Base-by-base conservation (phyloP, 164 flowering plant species). In the Nymphaea thermarum region DNA sequence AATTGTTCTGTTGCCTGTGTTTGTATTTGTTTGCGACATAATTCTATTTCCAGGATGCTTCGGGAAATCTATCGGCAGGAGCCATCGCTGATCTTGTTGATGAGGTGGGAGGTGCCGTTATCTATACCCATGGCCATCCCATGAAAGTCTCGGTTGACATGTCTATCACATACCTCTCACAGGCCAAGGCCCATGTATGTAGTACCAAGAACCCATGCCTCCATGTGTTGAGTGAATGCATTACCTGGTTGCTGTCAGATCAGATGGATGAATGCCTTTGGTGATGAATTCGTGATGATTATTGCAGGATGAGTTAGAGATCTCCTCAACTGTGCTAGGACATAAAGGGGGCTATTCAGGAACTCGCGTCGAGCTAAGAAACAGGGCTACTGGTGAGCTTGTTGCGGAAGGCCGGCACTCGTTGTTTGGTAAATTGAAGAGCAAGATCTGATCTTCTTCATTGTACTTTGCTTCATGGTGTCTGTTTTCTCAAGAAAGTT, bases 101-200 rank as follows among this genome's bases (percentile, higher is more conserved):
- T 75, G 94, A 84, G 66, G 71, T 85, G 45, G 98, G 96, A n/a
- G 84, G 72, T 53, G 86, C 87, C 61, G 80, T 75, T 43, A 69
- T 84, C 14, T 72, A 85, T 47, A 74, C 70, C 43, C 80, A 79
- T 43, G 89, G 85, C 65, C 80, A 65, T 3, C 88, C 87, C 2
- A 77, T 78, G 85, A 74, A 73, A 65, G 96, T 90, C 36, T 87
- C 98, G 0, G 91, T 93, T 63, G 88, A 91, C 80, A 87, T 93
- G 94, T 83, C 92, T 0, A 85, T 93, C 61, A 79, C 88, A 4
- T 84, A 70, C 74, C 65, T 90, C 18, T 80, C 94, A 4, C 64
- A 78, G 71, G 92, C 98, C 4, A 82, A 85, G 69, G 74, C 78
- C 44, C 67, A 81, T 77, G 98, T 93, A 79, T 84, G 89, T 15